Evolutionary conservation across 106 monocot genomes (phyloP).

Genomic region (Phalaenopsis equestris): DNA sequence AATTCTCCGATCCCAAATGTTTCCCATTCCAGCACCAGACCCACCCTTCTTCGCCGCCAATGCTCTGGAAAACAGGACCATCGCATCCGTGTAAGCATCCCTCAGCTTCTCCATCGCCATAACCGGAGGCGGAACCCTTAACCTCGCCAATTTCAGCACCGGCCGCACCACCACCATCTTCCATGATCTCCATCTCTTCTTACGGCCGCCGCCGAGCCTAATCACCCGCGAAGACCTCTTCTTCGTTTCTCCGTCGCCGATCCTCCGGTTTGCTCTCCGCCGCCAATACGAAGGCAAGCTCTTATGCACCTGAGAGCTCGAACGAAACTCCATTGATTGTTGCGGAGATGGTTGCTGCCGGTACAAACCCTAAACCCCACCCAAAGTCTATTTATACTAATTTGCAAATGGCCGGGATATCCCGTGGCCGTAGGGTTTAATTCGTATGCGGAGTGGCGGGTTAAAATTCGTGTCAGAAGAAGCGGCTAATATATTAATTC

Average conservation of each 20-base stretch:
- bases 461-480: neutral
- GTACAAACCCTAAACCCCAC: neutral
- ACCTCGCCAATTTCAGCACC: neutral
- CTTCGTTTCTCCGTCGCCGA: neutral
- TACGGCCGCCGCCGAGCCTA: conserved; percentile 8
- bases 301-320: neutral
- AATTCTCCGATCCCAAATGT: neutral
- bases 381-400: neutral
- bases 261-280: neutral
- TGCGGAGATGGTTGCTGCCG: neutral
- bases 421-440: neutral
- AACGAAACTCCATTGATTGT: neutral
- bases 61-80: neutral
- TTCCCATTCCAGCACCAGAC: neutral
- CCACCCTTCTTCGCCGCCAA: neutral
- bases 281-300: conserved; percentile 6
- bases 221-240: neutral
- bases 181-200: neutral
- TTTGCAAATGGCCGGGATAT: neutral
- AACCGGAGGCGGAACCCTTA: neutral
- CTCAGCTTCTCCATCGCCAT: neutral
- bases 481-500: neutral
- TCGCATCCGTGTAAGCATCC: conserved; percentile 1
- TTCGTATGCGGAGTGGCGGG: neutral
- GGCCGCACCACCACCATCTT: neutral